Base-by-base conservation (phyloP, 441 rosid genomes). In the Jatropha podagrica region DNA sequence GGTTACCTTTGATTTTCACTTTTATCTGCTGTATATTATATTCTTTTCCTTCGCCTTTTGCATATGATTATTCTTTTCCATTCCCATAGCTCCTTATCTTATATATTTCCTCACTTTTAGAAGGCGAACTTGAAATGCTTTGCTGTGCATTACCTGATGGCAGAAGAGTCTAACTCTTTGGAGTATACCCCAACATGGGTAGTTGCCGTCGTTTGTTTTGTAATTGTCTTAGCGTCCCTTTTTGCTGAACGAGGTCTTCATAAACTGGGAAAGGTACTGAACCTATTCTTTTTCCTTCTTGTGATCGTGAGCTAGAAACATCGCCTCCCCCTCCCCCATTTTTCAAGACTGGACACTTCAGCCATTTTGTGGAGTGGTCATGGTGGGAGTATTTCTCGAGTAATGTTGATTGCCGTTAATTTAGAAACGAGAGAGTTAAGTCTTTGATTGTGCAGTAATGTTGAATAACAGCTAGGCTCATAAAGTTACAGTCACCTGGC, bases 171-270 rank as follows among this genome's bases (percentile, higher is more conserved):
- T 11, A 79, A 73, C 49, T 87, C 95, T 62, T 80, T 91, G 80
- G 88, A 86, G 83, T 87, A 81, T 65, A 88, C 96, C 26, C 93
- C 93, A 38, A 88, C 96, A 76, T 93, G 95, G 98, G 89, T 89
- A 62, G 90, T 93, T 32, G 93, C 93, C 14, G 83, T 74, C 69
- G 90, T 93, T 80, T 90, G 97, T 73, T 87, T 86, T 69, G 72
- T 90, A 82, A 89, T 90, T 71, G 92, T 89, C 68, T 79, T 88
- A 44, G 65, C 86, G 41, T 91, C 98, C 68, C 80, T 91, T 74
- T 15, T 83, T 4, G 97, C 89, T 0, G 90, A 87, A 66, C 91
- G 95, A 46, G 88, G 85, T 69, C 90, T 93, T 79, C 90, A 91
- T 76, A 74, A 12, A 26, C 88, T 87, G 76, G 98, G 93, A 76